A percentile compares a stretch with the other conserved stretches of the same genome.
Conservation (phyloP, 2,329 filamentous ascomycete genomes). For the Mycosphaerella sp. region DNA sequence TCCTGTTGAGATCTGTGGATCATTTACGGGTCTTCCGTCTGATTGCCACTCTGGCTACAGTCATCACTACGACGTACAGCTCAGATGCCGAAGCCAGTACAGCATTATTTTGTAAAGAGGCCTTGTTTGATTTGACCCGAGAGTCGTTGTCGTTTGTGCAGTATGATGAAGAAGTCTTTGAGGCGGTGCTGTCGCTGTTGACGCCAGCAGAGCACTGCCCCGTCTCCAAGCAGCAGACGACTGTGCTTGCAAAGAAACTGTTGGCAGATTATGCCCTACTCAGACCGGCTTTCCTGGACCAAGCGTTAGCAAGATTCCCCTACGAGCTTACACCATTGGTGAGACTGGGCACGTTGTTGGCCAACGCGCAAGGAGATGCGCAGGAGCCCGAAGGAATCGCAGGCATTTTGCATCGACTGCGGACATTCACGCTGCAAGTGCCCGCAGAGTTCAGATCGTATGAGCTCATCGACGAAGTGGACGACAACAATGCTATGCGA, state of each 20-base stretch:
- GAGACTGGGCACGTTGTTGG: slow-evolving; percentile 25
- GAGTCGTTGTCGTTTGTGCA: slow-evolving; percentile 60
- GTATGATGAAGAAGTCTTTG: slow-evolving; percentile 66
- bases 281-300: slow-evolving; percentile 54
- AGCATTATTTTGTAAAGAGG: slow-evolving; percentile 55
- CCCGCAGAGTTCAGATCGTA: slow-evolving; percentile 67
- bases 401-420: slow-evolving; percentile 56
- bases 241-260: slow-evolving; percentile 44
- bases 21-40: slow-evolving; percentile 45
- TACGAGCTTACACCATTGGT: slow-evolving; percentile 78
- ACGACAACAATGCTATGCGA: slow-evolving; percentile 72
- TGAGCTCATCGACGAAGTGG: slow-evolving; percentile 73
- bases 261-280: slow-evolving; percentile 50
- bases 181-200: slow-evolving; percentile 59
- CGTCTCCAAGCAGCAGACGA: slow-evolving; percentile 11
- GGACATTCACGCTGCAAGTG: slow-evolving; percentile 71
- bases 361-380: slow-evolving; percentile 4
- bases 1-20: slow-evolving; percentile 40
- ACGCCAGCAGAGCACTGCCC: slow-evolving; percentile 11
- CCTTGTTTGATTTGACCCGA: slow-evolving; percentile 65
- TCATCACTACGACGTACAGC: slow-evolving; percentile 45
- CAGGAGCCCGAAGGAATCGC: slow-evolving; percentile 11
- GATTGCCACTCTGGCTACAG: slow-evolving; percentile 40
- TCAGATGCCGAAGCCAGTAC: slow-evolving; percentile 47
- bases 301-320: slow-evolving; percentile 71